Conservation (phyloP, 352 stramenopile genomes). For the Globisporangium paddicum region DNA sequence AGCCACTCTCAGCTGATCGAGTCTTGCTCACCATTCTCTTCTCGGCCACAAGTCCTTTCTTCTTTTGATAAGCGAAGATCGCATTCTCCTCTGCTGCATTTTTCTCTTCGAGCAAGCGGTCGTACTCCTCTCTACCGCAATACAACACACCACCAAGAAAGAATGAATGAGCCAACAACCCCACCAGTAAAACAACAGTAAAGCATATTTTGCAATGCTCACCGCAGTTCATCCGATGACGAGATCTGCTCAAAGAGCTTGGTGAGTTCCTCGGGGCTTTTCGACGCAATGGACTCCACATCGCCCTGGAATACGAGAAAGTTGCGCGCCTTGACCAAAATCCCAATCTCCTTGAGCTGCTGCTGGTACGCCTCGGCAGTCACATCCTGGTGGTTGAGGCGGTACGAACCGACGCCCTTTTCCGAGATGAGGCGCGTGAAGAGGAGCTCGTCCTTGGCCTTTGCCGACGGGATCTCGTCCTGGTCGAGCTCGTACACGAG, state of each 20-base stretch:
- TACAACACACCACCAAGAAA: not conserved
- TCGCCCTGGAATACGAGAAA: conserved; percentile 99
- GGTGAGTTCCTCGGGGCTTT: conserved; percentile 94
- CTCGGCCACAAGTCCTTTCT: conserved; percentile 93
- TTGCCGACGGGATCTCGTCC: conserved; percentile 49
- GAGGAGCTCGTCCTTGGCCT: conserved; percentile 60
- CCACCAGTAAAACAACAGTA: not conserved
- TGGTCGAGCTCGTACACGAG: conserved; percentile 90
- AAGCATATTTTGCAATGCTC: conserved; percentile 3
- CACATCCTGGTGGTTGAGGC: conserved; percentile 73
- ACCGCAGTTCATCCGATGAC: conserved; percentile 84
- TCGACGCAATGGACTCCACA: conserved; percentile 96
- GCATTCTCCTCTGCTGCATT: conserved; percentile 91
- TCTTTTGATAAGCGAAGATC: conserved; percentile 95
- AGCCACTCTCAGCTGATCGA: too few species aligned
- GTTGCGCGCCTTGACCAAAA: conserved; percentile 98
- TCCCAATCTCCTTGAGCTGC: conserved; percentile 93
- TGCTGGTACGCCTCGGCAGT: conserved; percentile 92
- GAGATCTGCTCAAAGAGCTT: conserved; percentile 98
- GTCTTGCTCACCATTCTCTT: conserved; percentile 57
- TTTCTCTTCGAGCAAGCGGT: conserved; percentile 85
- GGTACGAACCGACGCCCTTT: conserved; percentile 86
- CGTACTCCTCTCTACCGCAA: conserved; percentile 59
- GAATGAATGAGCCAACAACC: not conserved
- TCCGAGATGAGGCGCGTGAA: conserved; percentile 94